Base-by-base conservation (phyloP, 345 rosid species). In the Balakata baccata region DNA sequence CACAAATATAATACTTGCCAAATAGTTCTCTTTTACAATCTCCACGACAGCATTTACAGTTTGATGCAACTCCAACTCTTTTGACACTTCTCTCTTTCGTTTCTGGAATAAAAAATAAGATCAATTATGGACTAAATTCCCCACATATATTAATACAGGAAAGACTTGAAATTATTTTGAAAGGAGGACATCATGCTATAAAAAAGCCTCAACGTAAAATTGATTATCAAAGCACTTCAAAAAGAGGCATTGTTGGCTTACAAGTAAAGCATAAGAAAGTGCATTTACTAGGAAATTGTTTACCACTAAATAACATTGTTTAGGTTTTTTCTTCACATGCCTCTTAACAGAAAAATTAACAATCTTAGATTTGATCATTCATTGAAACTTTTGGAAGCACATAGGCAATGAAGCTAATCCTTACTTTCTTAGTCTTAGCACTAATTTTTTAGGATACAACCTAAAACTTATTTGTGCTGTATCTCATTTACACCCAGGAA, bases 11-110 rank as follows among this genome's bases (percentile, higher is more conserved):
- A 51, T 3, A 85, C 92, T 84, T 85, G 79, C 99, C 98, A 95
- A 77, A 87, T 95, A 92, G 81, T 91, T 86, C 82, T 92, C 99
- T 82, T 95, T 95, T 81, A 89, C 97, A 76, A 95, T 89, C 89
- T 95, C 99, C 67, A 95, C 96, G 73, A 87, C 70, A 64, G 97
- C 94, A 78, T 77, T 84, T 70, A 92, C 91, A 51, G 81, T 84
- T 84, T 88, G 92, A 84, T 86, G 87, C 85, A 92, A 72, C 83
- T 87, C 93, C 78, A 93, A 84, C 43, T 84, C 87, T 82, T 83
- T 91, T 53, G 78, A 75, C 56, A 76, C 71, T 78, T 85, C 89
- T 74, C 87, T 89, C 85, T 87, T 92, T 77, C 90, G 92, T 81
- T 92, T 91, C 98, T 89, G 84, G 69, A 77, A 76, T 67, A 65